Evolutionary conservation across 1,284 basidiomycete genomes (phyloP).

Genomic region (Microstroma glucosiphilum): DNA sequence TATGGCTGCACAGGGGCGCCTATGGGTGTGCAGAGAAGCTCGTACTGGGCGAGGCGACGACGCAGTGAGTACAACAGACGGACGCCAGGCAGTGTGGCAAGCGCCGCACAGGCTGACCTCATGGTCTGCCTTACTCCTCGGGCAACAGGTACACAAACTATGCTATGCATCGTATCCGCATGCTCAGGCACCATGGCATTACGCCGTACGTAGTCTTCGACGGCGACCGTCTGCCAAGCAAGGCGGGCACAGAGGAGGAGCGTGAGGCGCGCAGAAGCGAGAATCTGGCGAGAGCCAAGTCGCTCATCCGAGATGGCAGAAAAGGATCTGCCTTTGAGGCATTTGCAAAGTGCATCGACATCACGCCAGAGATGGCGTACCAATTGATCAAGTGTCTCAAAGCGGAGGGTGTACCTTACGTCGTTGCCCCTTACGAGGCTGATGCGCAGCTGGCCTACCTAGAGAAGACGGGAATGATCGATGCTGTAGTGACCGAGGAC

Average conservation of each 20-base stretch:
- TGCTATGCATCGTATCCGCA: conserved; percentile 82
- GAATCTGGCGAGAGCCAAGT: conserved; percentile 60
- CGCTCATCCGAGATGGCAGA: conserved; percentile 58
- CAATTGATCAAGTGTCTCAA: conserved; percentile 75
- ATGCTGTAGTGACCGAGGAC: conserved; percentile 94
- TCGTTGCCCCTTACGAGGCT: conserved; percentile 97
- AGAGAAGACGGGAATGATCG: conserved; percentile 73
- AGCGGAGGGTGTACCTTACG: conserved; percentile 56
- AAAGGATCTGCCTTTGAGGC: conserved; percentile 64
- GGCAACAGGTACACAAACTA: conserved; percentile 88
- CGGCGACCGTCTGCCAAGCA: conserved; percentile 88
- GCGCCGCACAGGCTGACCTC: neutral
- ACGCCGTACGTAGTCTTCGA: conserved; percentile 92
- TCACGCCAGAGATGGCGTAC: conserved; percentile 94
- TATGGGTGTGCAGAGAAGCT: conserved; percentile 82
- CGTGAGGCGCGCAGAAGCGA: conserved; percentile 62
- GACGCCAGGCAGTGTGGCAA: neutral
- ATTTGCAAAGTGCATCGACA: conserved; percentile 86
- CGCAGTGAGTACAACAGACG: conserved; percentile 9
- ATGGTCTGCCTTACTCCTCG: conserved; percentile 10
- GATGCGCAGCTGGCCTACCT: conserved; percentile 94
- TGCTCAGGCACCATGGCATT: conserved; percentile 77
- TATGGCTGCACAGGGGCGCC: conserved; percentile 93
- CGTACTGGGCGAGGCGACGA: conserved; percentile 71
- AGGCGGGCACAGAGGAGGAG: conserved; percentile 79